Evolutionary conservation across 2,329 filamentous ascomycete species (phyloP).

Genomic region (Aspergillus oerlinghausenensis): DNA sequence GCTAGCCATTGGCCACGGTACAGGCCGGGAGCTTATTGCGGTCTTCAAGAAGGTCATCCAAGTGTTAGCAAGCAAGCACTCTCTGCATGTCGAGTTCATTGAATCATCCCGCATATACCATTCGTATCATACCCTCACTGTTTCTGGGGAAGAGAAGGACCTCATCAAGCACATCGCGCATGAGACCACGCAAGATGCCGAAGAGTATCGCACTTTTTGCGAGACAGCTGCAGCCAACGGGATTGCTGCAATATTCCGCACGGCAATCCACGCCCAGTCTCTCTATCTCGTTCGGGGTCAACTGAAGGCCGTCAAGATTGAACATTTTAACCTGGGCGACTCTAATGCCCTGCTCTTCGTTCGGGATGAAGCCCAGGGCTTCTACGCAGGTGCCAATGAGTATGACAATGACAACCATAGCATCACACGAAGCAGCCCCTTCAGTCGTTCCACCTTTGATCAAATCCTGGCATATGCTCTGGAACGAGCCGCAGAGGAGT

Average conservation of each 20-base stretch:
- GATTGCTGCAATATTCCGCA: conserved; percentile 1
- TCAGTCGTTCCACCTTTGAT: neutral
- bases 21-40: neutral
- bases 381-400: conserved; percentile 1
- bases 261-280: conserved; percentile 2
- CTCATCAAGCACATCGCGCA: conserved; percentile 1
- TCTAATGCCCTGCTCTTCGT: neutral
- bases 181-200: neutral
- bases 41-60: conserved; percentile 2
- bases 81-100: neutral
- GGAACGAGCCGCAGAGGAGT: neutral
- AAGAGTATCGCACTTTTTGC: neutral
- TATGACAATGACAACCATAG: neutral
- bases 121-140: conserved; percentile 3
- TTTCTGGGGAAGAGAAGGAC: neutral
- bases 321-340: neutral
- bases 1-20: conserved; percentile 1
- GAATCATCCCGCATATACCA: neutral
- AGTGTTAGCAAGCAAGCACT: neutral
- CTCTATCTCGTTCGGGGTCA: neutral
- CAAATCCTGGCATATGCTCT: conserved; percentile 1
- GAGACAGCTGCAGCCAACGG: neutral
- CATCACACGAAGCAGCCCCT: neutral
- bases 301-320: neutral
- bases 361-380: conserved; percentile 2